Percentiles rank a stretch among this genome's conserved stretches.
Evolutionary conservation across 352 stramenopile species (phyloP).

Genomic region (Phytophthora megakarya): DNA sequence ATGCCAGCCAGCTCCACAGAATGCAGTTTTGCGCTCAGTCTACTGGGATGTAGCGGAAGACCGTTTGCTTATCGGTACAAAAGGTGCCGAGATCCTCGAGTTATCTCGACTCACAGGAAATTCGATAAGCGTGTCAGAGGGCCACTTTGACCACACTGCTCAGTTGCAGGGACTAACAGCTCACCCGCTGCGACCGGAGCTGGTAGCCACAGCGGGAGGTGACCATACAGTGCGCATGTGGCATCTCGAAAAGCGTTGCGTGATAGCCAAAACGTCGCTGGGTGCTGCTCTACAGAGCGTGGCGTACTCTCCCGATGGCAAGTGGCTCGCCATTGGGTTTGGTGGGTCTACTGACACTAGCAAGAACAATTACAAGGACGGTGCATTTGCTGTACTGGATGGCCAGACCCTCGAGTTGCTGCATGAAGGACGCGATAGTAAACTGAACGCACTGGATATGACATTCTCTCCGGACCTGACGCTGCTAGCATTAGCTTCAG

Average conservation of each 20-base stretch:
- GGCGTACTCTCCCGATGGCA: conserved; percentile 67
- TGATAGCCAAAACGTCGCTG: conserved; percentile 61
- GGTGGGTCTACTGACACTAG: conserved; percentile 33
- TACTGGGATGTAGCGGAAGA: conserved; percentile 75
- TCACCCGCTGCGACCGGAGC: conserved; percentile 51
- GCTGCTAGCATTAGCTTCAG: conserved; percentile 79
- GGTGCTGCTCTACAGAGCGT: conserved; percentile 65
- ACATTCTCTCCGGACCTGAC: conserved; percentile 90
- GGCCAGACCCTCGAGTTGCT: conserved; percentile 76
- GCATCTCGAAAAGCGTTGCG: conserved; percentile 56
- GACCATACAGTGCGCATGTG: conserved; percentile 75
- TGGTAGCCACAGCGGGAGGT: conserved; percentile 72
- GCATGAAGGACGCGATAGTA: conserved; percentile 89
- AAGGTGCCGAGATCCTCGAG: conserved; percentile 69
- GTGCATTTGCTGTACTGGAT: conserved; percentile 65
- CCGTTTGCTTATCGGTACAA: conserved; percentile 70
- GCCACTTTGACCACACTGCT: conserved; percentile 50
- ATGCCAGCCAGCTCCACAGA: conserved; percentile 53
- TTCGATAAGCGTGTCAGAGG: conserved; percentile 69
- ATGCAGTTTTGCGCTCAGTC: conserved; percentile 55
- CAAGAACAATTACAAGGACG: conserved; percentile 43
- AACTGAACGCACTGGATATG: conserved; percentile 79
- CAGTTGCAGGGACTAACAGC: conserved; percentile 55
- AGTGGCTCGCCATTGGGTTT: conserved; percentile 71
- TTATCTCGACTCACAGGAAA: conserved; percentile 66